Evolutionary conservation across 352 stramenopile species (phyloP), one percentile per base, ranked within the genome.

Genomic region (Globisporangium radiosum): DNA sequence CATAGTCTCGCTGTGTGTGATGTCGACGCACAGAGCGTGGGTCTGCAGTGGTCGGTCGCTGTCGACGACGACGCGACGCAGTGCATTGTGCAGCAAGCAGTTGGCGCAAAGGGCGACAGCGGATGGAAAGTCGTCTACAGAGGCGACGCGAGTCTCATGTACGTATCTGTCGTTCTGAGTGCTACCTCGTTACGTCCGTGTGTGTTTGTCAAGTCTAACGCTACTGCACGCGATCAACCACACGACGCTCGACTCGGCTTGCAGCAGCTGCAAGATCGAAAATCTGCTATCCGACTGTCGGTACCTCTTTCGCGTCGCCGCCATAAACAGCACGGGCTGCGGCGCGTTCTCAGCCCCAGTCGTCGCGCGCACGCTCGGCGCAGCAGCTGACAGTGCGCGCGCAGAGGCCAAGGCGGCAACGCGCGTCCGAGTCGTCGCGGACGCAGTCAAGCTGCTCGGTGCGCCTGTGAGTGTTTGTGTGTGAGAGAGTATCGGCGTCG

Each of bases 231-330:
- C 25, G 25, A 33, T 2, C 25, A 33, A 33, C 25, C 25, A 33
- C 25, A 33, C 3, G 25, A 33, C 25, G 25, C 25, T 33, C 25
- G 25, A 33, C 25, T 33, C 25, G 25, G 25, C 25, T 33, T 33
- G 17, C 43, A 63, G 60, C 11, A 49, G 51, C 11, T 57, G 65
- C 3, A 63, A 52, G 5, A 44, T 73, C 13, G 38, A 59, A 2
- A 53, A 65, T 4, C 44, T 72, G 6, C 57, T 73, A 15, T 55
- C 44, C 7, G 56, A 59, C 37, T 61, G 43, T 3, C 66, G 59
- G 58, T 76, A 74, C 53, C 54, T 60, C 44, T 77, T 77, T 17
- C 66, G 70, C 39, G 62, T 65, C 33, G 60, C 63, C 15, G 55
- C 54, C 1, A 51, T 60, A 9, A 55, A 62, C 39, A 44, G 4